Evolutionary conservation across 352 stramenopile genomes (phyloP), one percentile per base, ranked within the genome.

Genomic region (Elongisporangium anandrum): DNA sequence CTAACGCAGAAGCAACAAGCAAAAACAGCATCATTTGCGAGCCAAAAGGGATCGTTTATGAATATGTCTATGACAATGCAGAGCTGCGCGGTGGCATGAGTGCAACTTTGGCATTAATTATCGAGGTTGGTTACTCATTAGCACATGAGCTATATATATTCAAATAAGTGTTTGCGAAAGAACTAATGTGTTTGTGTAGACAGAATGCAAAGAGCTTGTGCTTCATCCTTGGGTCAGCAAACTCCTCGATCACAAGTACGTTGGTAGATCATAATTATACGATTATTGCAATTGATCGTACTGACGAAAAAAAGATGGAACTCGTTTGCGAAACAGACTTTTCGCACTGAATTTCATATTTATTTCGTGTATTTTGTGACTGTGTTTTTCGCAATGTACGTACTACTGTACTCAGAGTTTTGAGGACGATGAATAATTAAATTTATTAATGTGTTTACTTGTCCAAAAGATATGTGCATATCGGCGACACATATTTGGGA

Each of bases 11-110:
- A 56, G 60, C 56, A n/a, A 57, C 61, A 6, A 56, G 76, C 39
- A 83, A 78, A 26, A 66, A 83, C 39, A 75, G 59, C 56, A 88
- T 92, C 53, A 85, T 92, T 15, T 85, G 81, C 38, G 83, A 93
- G 21, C 80, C 84, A 0, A 93, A 90, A 58, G 84, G 81, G 15
- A 89, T 93, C 50, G 56, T 93, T 45, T 92, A 90, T 63, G 84
- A 93, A 62, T 93, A 92, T 52, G 59, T 83, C n/a, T 93, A 92
- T 56, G 81, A 93, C 34, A 70, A 89, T 49, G 79, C 83, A 21
- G 84, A 93, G 59, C 86, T 87, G 38, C 67, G 76, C 0, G 78
- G 79, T 26, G 68, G 80, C 2, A 59, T 64, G 4, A 92, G 84
- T 45, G 76, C 78, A 22, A 90, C 84, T 10, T 56, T 93, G 17